These are phyloP conservation scores for Lasiodiplodia hormozganensis DNA, from an alignment of 2,329 filamentous ascomycete genomes.

Conservation along the genomic window DNA sequence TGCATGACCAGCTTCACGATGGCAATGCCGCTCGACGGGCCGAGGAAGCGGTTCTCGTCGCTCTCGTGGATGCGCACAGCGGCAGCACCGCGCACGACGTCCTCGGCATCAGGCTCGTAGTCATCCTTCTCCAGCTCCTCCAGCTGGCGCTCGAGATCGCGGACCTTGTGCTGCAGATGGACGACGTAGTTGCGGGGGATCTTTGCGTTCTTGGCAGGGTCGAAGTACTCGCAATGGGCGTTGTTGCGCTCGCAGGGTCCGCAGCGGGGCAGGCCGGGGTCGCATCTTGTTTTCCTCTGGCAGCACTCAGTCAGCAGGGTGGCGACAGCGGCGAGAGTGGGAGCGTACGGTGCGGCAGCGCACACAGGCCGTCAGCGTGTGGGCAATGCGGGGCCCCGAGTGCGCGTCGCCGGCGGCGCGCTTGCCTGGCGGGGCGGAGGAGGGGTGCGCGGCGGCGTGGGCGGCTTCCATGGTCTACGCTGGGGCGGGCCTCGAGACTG, in stretches of 20 bases:
- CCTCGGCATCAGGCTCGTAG: slow-evolving; percentile 74
- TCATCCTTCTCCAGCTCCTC: slow-evolving; percentile 77
- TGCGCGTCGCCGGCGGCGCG: slow-evolving; percentile 11
- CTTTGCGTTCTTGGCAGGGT: slow-evolving; percentile 83
- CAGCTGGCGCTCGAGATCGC: slow-evolving; percentile 81
- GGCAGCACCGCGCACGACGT: slow-evolving; percentile 85
- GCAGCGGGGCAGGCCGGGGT: slow-evolving; percentile 89
- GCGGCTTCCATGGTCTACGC: slow-evolving; percentile 36
- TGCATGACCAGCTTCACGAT: slow-evolving; percentile 97
- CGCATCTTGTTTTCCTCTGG: slow-evolving; percentile 94
- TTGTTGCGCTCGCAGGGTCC: slow-evolving; percentile 91
- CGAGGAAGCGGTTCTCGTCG: slow-evolving; percentile 89
- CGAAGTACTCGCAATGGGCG: slow-evolving; percentile 92
- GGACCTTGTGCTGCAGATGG: slow-evolving; percentile 85
- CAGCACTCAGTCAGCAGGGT: slow-evolving; percentile 32
- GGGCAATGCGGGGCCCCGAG: slow-evolving; percentile 68
- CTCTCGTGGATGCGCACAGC: slow-evolving; percentile 83
- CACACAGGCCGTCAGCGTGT: slow-evolving; percentile 81
- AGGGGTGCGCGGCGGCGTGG: slow-evolving; percentile 36
- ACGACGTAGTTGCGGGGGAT: slow-evolving; percentile 93
- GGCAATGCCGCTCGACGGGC: slow-evolving; percentile 92
- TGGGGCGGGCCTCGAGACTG: slow-evolving; percentile 44
- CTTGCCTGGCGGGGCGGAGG: slow-evolving; percentile 17
- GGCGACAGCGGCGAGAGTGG: slow-evolving; percentile 18
- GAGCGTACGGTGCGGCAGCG: slow-evolving; percentile 75